Evolutionary conservation across 768 basidiomycete species (phyloP).

Genomic region (Phanerochaete sordida): DNA sequence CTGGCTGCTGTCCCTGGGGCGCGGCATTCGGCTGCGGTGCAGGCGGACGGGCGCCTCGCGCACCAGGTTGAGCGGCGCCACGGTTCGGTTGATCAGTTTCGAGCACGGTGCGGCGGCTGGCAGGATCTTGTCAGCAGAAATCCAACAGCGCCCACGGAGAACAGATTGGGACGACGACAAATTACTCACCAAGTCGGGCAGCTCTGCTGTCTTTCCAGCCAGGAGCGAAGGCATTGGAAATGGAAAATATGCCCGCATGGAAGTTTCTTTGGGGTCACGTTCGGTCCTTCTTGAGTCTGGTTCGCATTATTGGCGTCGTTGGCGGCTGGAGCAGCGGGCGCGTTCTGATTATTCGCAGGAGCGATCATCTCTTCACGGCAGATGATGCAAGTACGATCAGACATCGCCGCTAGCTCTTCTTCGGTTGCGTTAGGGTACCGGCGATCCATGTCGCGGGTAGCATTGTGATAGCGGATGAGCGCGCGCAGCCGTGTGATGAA

Average conservation of each 20-base stretch:
- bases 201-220: conserved; percentile 98
- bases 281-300: conserved; percentile 61
- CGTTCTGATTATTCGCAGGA: conserved; percentile 16
- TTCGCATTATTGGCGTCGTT: conserved; percentile 11
- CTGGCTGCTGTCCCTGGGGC: conserved; percentile 27
- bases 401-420: conserved; percentile 77
- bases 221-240: conserved; percentile 93
- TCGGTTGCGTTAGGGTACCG: conserved; percentile 90
- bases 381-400: conserved; percentile 94
- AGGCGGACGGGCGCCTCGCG: conserved; percentile 13
- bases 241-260: conserved; percentile 98
- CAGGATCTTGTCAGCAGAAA: conserved; percentile 7
- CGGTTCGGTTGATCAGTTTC: conserved; percentile 37
- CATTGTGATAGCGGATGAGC: conserved; percentile 87
- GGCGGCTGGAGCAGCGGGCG: not conserved
- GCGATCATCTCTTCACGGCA: conserved; percentile 92
- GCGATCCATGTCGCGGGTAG: conserved; percentile 95
- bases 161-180: conserved; percentile 9
- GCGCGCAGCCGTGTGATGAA: conserved; percentile 87
- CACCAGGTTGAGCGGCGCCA: conserved; percentile 12
- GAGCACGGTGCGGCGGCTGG: conserved; percentile 76
- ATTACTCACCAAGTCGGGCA: conserved; percentile 91
- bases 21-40: conserved; percentile 22
- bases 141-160: conserved; percentile 8
- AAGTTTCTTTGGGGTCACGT: conserved; percentile 94